These are phyloP conservation scores for Hamamelis virginiana DNA, from an alignment of 164 flowering plant genomes.

Conservation along the genomic window DNA sequence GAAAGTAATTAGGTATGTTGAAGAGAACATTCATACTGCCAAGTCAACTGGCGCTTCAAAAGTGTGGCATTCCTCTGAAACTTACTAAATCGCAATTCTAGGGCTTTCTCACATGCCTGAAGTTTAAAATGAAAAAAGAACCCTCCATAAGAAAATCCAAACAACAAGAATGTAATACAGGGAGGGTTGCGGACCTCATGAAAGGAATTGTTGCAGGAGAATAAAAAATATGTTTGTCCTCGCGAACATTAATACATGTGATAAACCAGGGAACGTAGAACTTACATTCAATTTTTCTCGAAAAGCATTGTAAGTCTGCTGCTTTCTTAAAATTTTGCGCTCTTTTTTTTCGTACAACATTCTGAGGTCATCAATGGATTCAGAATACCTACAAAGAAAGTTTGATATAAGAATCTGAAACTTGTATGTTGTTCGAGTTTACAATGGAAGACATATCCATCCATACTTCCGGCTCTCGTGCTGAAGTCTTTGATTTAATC, in stretches of 20 bases:
- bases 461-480: conserved; percentile 65
- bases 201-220: background rate
- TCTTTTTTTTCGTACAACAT: conserved; percentile 55
- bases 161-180: background rate
- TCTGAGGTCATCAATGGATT: conserved; percentile 87
- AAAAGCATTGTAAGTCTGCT: conserved; percentile 51
- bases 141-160: background rate
- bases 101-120: conserved; percentile 72
- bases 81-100: conserved; percentile 57
- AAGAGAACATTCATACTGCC: conserved; percentile 60
- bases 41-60: conserved; percentile 67
- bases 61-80: conserved; percentile 61
- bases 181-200: background rate
- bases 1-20: background rate
- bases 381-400: conserved; percentile 55
- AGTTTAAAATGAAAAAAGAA: conserved; percentile 5
- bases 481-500: conserved; percentile 57
- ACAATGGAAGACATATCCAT: conserved; percentile 6
- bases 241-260: background rate
- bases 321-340: conserved; percentile 60
- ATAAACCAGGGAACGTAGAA: background rate
- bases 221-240: background rate
- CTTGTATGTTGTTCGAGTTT: background rate
- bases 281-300: conserved; percentile 72
- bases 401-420: background rate